Evolutionary conservation across 495 filamentous ascomycete genomes (phyloP).

Genomic region (Neurospora sp.): DNA sequence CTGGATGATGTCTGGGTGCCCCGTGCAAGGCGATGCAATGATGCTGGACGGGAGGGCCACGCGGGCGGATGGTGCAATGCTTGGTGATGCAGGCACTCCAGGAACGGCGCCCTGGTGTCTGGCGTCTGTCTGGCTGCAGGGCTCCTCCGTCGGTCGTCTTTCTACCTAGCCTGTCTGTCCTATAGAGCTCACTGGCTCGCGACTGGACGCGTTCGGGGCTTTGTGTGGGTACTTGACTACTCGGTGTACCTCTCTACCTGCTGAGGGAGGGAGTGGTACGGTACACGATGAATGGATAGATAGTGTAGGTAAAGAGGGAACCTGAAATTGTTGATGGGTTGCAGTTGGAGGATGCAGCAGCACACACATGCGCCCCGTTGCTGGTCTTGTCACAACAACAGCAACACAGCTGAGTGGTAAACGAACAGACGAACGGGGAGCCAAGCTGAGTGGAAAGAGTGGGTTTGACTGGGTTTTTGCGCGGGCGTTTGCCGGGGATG

Average conservation of each 20-base stretch:
- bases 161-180: neutral
- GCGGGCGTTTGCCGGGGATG: neutral
- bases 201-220: neutral
- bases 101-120: neutral
- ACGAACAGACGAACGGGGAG: neutral
- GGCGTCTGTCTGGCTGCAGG: neutral
- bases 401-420: neutral
- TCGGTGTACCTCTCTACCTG: neutral
- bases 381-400: neutral
- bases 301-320: neutral
- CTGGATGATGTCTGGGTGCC: neutral
- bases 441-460: neutral
- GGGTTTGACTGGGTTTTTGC: neutral
- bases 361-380: neutral
- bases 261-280: neutral
- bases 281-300: neutral
- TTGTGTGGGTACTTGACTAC: neutral
- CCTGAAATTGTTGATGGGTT: neutral
- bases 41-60: neutral
- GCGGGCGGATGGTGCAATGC: neutral
- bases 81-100: neutral
- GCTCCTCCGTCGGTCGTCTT: neutral
- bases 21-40: conserved; percentile 8
- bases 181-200: neutral
- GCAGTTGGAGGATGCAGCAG: conserved; percentile 1